Conservation (phyloP, 306 rosid genomes). For the Rosa chinensis region DNA sequence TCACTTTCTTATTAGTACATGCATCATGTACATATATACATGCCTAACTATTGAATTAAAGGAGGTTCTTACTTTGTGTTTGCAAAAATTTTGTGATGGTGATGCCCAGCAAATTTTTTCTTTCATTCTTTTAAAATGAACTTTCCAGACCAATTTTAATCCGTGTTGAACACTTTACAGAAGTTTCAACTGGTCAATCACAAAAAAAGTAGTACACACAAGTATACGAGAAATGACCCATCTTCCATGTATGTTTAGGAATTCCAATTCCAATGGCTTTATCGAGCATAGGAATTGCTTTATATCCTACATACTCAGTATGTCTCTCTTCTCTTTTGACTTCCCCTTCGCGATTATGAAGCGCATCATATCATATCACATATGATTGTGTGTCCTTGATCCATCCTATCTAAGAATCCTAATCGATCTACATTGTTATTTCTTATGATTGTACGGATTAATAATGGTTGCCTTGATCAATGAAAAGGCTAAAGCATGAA, state of each 20-base stretch:
- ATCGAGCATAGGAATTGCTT: slow-evolving; percentile 47
- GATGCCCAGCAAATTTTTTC: slow-evolving; percentile 40
- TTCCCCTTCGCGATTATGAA: slow-evolving; percentile 28
- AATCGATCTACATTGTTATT: slow-evolving; percentile 17
- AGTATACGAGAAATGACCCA: slow-evolving; percentile 28
- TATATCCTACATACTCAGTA: slow-evolving; percentile 50
- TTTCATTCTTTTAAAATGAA: slow-evolving; percentile 37
- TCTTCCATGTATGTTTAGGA: slow-evolving; percentile 24
- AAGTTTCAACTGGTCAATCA: slow-evolving; percentile 36
- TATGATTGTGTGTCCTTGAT: neutral
- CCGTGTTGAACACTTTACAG: slow-evolving; percentile 38
- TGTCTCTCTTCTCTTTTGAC: slow-evolving; percentile 72
- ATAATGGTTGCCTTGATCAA: slow-evolving; percentile 16
- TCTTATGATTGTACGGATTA: slow-evolving; percentile 28
- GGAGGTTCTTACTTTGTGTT: slow-evolving; percentile 14
- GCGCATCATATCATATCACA: slow-evolving; percentile 7
- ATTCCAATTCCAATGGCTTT: slow-evolving; percentile 42
- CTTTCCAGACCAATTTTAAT: slow-evolving; percentile 38
- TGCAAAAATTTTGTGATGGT: slow-evolving; percentile 29
- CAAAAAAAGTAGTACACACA: slow-evolving; percentile 17
- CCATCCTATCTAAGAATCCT: slow-evolving; percentile 19
- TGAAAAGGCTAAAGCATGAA: slow-evolving; percentile 24
- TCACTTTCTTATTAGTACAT: too few relatives aligned
- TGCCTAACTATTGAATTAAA: too few relatives aligned
- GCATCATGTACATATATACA: neutral